A percentile compares a stretch with the other conserved stretches of the same genome.
phyloP scores from a whole-genome alignment of 129 eudicot genomes.

The Flaveria linearis region DNA sequence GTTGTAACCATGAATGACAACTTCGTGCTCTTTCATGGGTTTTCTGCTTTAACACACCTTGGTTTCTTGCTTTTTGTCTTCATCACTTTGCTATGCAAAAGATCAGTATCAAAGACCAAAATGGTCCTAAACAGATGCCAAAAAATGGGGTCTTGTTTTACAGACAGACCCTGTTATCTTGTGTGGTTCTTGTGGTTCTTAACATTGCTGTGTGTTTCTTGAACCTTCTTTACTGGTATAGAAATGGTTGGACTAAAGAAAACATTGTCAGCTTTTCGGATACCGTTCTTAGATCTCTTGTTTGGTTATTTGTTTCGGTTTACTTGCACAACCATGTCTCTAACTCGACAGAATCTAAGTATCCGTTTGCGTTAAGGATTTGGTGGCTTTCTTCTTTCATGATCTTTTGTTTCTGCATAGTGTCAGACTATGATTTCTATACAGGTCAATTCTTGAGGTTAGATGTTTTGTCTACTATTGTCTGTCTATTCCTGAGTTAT shows the following conservation, averaged over 20 bases:
- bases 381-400: constrained; percentile 73
- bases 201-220: constrained; percentile 55
- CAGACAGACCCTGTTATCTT: constrained; percentile 45
- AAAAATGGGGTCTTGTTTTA: constrained; percentile 39
- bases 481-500: constrained; percentile 48
- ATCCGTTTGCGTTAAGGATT: constrained; percentile 60
- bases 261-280: constrained; percentile 52
- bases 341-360: constrained; percentile 30
- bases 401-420: constrained; percentile 56
- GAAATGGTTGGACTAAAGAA: constrained; percentile 74
- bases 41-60: constrained; percentile 45
- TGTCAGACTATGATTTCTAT: constrained; percentile 47
- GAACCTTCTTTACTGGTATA: constrained; percentile 61
- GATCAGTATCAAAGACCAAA: constrained; percentile 9
- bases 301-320: constrained; percentile 53
- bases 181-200: constrained; percentile 42
- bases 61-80: constrained; percentile 40
- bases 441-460: constrained; percentile 46
- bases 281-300: constrained; percentile 44
- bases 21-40: constrained; percentile 37
- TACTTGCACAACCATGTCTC: constrained; percentile 41
- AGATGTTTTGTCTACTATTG: constrained; percentile 44
- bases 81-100: constrained; percentile 40
- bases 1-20: background rate
- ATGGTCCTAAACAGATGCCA: constrained; percentile 28